A percentile compares a stretch with the other conserved stretches of the same genome.
Evolutionary conservation across 2,329 filamentous ascomycete species (phyloP).

Genomic region (Ceratocystis lukuohia): DNA sequence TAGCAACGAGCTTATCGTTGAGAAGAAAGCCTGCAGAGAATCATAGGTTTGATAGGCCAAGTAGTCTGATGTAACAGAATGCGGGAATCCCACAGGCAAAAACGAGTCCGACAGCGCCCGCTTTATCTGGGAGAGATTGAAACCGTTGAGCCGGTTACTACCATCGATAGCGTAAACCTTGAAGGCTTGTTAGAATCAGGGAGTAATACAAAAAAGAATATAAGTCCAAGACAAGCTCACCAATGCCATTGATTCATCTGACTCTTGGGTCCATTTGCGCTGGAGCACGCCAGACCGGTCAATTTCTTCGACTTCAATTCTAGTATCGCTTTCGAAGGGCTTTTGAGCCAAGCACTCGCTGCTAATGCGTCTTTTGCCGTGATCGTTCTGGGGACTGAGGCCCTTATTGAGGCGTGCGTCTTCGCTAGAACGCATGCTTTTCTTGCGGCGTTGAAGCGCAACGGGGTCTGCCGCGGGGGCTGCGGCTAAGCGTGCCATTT

Average conservation of each 20-base stretch:
- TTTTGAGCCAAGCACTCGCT: not conserved
- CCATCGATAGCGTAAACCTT: not conserved
- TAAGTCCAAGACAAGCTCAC: not conserved
- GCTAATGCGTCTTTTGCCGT: not conserved
- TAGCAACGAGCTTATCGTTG: constrained; percentile 64
- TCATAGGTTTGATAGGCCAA: constrained; percentile 57
- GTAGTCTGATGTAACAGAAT: constrained; percentile 77
- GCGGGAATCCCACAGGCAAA: constrained; percentile 74
- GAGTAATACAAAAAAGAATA: no score
- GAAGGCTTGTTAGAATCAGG: not conserved
- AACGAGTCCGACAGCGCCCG: constrained; percentile 51
- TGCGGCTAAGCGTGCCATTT: constrained; percentile 13
- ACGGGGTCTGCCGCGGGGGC: constrained; percentile 1
- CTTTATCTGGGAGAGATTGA: constrained; percentile 7
- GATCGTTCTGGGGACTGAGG: not conserved
- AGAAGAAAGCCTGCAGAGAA: constrained; percentile 73
- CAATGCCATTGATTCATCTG: constrained; percentile 11
- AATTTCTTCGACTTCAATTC: constrained; percentile 27
- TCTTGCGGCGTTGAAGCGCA: constrained; percentile 8
- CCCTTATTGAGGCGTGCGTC: not conserved
- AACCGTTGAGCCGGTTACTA: not conserved
- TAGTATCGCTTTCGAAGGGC: not conserved
- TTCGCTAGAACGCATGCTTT: not conserved
- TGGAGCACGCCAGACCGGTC: constrained; percentile 29
- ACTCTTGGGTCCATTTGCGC: constrained; percentile 25